Evolutionary conservation across 1,139 yeast genomes (phyloP), one percentile per base, ranked within the genome.

Genomic region (Saccharomycopsis phalli): DNA sequence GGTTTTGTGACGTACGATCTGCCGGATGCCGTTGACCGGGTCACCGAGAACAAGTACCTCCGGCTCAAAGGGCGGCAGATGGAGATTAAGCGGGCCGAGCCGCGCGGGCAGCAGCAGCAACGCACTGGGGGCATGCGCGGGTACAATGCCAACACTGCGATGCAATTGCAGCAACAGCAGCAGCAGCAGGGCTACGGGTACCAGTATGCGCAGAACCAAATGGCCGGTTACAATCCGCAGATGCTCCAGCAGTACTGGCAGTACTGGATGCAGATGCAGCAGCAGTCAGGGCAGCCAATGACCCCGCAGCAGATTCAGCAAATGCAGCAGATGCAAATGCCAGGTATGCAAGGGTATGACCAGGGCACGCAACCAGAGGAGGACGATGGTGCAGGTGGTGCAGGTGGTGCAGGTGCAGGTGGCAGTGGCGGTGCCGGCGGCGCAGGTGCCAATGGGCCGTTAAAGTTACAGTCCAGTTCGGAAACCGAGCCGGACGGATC

Each of bases 61-160:
- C 76, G 81, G 44, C 77, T 87, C 51, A 87, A 87, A 58, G 95
- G 94, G 40, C 84, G 81, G 60, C 77, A 86, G 36, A 86, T 91
- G 75, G 98, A 91, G 62, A 95, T 91, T 47, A 91, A 91, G 62
- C 76, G 95, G 53, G 99, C 99, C n/a, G 96, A 88, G 58, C 97
- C 98, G 49, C 74, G 97, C 59, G 78, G 69, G 62, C 61, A 63
- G 48, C 79, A 72, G 55, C 68, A 66, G 49, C 63, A 62, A 50
- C 59, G 48, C 67, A 60, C 52, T 57, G 56, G 51, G 60, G 62
- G 43, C 59, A 34, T 57, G 57, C 56, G 44, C 40, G 45, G 47
- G 37, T 46, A 45, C 53, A 52, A 47, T 56, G 53, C 36, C 47
- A 45, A 36, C 25, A 41, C 44, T 28, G 47, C 47, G 20, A 29